These are phyloP conservation scores for Tetraselmis chui DNA, from an alignment of 139 green algal species.

Conservation along the genomic window DNA sequence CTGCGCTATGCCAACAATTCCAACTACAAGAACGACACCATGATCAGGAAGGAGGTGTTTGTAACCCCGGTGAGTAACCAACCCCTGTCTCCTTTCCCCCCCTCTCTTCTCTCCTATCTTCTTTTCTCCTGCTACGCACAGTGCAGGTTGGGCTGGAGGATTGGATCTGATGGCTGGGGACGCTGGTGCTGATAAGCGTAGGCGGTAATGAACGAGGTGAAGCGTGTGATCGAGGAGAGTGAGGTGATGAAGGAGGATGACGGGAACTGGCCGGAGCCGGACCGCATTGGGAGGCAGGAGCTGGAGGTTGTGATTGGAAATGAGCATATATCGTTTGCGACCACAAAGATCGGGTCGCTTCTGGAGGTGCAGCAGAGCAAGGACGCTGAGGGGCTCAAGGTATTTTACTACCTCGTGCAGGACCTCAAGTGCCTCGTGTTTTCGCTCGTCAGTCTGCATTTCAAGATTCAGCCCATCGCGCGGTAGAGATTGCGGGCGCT, in stretches of 20 bases:
- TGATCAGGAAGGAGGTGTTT: constrained; percentile 86
- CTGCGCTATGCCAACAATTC: constrained; percentile 96
- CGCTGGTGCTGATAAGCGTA: constrained; percentile 27
- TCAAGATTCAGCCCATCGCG: constrained; percentile 81
- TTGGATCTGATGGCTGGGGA: no score
- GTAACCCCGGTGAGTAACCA: constrained; percentile 30
- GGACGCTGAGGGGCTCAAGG: constrained; percentile 88
- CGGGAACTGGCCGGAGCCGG: constrained; percentile 84
- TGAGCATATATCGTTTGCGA: constrained; percentile 95
- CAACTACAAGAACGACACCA: constrained; percentile 97
- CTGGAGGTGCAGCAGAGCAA: constrained; percentile 87
- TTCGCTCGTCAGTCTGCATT: constrained; percentile 86
- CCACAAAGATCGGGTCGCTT: constrained; percentile 91
- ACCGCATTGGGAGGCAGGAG: constrained; percentile 88
- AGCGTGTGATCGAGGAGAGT: constrained; percentile 83
- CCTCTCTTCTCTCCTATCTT: no score
- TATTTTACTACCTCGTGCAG: constrained; percentile 98
- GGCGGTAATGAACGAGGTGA: constrained; percentile 78
- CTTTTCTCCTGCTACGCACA: no score
- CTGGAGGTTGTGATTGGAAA: constrained; percentile 88
- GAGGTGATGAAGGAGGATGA: constrained; percentile 97
- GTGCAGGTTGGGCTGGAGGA: no score
- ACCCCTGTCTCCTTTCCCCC: no score
- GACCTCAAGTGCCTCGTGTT: constrained; percentile 97
- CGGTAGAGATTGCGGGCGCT: no score